Base-by-base conservation (phyloP, 768 basidiomycete genomes). In the Pisolithus tinctorius region DNA sequence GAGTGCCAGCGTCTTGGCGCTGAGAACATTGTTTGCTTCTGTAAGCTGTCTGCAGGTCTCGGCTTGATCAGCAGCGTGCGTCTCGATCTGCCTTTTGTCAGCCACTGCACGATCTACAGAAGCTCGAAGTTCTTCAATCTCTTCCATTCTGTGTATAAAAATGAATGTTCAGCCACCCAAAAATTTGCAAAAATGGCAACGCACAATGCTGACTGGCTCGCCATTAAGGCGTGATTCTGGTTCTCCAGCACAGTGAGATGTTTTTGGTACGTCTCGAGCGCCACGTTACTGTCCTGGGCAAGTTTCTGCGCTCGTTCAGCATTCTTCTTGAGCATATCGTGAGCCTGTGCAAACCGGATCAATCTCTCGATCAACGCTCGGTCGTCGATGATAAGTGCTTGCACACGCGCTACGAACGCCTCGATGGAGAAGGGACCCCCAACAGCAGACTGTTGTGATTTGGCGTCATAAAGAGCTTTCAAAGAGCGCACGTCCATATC, bases 261-360 rank as follows among this genome's bases (percentile, higher is more conserved):
- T 69, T 84, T 86, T 72, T 95, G 89, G 62, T 96, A 95, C 16
- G 86, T 92, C 72, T 92, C 90, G 39, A 96, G 69, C 25, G 86
- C 89, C 17, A 63, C 66, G 53, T 81, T 83, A 38, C 86, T 88
- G 47, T 93, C 93, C 65, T 86, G 84, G 4, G 90, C 88, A 27
- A 95, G 76, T 68, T 91, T 92, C 74, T 93, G 88, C 20, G 91
- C 93, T 45, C 91, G 76, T 61, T 92, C 91, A 17, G 92, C 91
- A 62, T 93, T 93, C 71, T 85, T 88, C 77, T 93, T 95, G 54
- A 95, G 76, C 56, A 94, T 62, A 57, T 95, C 93, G 53, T 94
- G 87, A 46, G 92, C 89, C 66, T 90, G 85, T 2, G 89, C 93
- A 58, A 92, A 88, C 25, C 90, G 81, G 47, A 91, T 72, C 37